A percentile compares a stretch with the other conserved stretches of the same genome.
phyloP scores from a whole-genome alignment of 228 moss, liverwort and hornwort genomes.

The Sphagnum fallax region DNA sequence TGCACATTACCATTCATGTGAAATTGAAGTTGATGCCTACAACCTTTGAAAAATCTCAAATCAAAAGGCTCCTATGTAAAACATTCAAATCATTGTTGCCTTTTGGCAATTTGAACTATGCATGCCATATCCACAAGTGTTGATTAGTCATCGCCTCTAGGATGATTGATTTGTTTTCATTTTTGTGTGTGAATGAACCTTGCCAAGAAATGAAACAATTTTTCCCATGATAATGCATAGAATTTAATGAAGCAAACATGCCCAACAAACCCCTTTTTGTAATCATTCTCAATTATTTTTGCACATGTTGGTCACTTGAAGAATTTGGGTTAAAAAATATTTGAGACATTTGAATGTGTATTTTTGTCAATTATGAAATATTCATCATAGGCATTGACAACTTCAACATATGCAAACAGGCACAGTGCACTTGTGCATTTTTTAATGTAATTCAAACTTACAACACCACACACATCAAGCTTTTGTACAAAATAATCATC shows the following conservation, averaged over 20 bases:
- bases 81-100: conserved; percentile 30
- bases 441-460: conserved; percentile 27
- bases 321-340: conserved; percentile 21
- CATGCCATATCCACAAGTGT: conserved; percentile 40
- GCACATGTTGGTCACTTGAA: conserved; percentile 16
- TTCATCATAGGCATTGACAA: conserved; percentile 24
- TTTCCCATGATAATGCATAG: conserved; percentile 45
- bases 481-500: conserved; percentile 5
- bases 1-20: conserved; percentile 18
- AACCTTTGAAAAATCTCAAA: conserved; percentile 19
- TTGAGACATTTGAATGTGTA: conserved; percentile 37
- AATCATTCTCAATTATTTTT: conserved; percentile 23
- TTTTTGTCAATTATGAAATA: conserved; percentile 31
- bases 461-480: conserved; percentile 10
- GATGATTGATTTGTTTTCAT: conserved; percentile 31
- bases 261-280: conserved; percentile 23
- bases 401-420: conserved; percentile 32
- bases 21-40: conserved; percentile 12
- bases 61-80: conserved; percentile 27
- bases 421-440: conserved; percentile 34
- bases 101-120: conserved; percentile 22
- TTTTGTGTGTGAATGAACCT: conserved; percentile 23
- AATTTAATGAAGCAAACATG: conserved; percentile 45
- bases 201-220: conserved; percentile 39
- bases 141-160: conserved; percentile 27